These are phyloP conservation scores for Clathrus columnatus DNA, from an alignment of 768 basidiomycete genomes.

Conservation along the genomic window DNA sequence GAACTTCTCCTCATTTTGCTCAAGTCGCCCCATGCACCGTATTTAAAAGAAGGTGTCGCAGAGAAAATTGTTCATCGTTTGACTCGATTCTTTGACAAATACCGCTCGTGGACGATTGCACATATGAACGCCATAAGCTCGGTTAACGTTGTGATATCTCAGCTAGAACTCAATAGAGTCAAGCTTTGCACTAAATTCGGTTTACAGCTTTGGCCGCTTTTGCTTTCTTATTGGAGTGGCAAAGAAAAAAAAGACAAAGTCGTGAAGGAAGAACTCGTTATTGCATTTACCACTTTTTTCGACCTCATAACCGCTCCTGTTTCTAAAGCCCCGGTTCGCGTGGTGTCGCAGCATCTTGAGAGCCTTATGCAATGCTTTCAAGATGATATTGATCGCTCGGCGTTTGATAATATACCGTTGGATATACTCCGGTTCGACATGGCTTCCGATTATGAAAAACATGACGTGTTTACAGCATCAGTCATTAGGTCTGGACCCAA, in stretches of 20 bases:
- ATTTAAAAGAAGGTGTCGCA: conserved; percentile 37
- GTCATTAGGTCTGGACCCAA: conserved; percentile 69
- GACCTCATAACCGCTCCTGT: conserved; percentile 50
- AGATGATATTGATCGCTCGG: conserved; percentile 58
- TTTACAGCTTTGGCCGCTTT: conserved; percentile 45
- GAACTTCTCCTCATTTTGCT: conserved; percentile 54
- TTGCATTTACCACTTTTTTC: conserved; percentile 62
- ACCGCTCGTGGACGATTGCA: conserved; percentile 67
- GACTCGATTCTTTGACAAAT: conserved; percentile 52
- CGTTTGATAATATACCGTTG: conserved; percentile 55
- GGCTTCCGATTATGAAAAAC: conserved; percentile 14
- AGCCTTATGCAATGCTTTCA: conserved; percentile 49
- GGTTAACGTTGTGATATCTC: conserved; percentile 59
- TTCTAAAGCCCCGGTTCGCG: conserved; percentile 23
- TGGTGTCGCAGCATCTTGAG: conserved; percentile 40
- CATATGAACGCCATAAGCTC: conserved; percentile 67
- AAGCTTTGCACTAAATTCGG: conserved; percentile 54
- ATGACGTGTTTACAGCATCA: conserved; percentile 43
- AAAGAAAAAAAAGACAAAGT: conserved; percentile 57
- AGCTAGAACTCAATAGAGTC: conserved; percentile 70
- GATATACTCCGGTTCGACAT: conserved; percentile 55
- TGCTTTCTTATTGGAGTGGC: conserved; percentile 58
- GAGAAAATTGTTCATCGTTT: conserved; percentile 51
- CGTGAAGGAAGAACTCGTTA: conserved; percentile 71
- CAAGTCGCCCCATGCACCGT: conserved; percentile 48